Evolutionary conservation across 2,329 filamentous ascomycete species (phyloP).

Genomic region (Aspergillus sp.): DNA sequence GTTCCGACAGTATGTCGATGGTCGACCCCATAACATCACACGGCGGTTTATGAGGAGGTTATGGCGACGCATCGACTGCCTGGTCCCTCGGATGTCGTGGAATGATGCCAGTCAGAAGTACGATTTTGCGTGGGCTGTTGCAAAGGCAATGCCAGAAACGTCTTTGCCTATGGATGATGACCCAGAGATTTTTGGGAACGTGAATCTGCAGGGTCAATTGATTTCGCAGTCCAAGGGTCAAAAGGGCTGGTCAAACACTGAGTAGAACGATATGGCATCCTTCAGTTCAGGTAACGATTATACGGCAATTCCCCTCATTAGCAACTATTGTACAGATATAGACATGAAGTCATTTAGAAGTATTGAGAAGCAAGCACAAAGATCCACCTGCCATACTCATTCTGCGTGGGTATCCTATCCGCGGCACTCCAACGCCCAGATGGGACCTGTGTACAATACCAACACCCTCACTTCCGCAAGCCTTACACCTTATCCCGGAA

Average conservation of each 20-base stretch:
- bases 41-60: slow-evolving; percentile 31
- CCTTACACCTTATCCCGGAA: slow-evolving; percentile 46
- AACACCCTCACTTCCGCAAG: slow-evolving; percentile 15
- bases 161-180: slow-evolving; percentile 42
- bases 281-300: too few relatives aligned
- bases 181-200: neutral
- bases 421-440: neutral
- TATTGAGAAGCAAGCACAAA: too few relatives aligned
- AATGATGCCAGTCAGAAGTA: slow-evolving; percentile 15
- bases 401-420: neutral
- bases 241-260: neutral
- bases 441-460: neutral
- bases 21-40: slow-evolving; percentile 36
- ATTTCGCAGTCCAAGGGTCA: neutral
- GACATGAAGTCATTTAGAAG: too few relatives aligned
- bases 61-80: slow-evolving; percentile 30
- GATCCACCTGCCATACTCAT: neutral
- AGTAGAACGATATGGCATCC: too few relatives aligned
- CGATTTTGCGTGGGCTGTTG: slow-evolving; percentile 24
- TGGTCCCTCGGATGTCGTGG: slow-evolving; percentile 26
- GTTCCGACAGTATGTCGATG: slow-evolving; percentile 25
- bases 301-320: too few relatives aligned
- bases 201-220: neutral
- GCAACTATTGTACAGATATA: too few relatives aligned
- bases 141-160: slow-evolving; percentile 9